phyloP scores from a whole-genome alignment of 306 rosid genomes.

The Cicer judaicum region DNA sequence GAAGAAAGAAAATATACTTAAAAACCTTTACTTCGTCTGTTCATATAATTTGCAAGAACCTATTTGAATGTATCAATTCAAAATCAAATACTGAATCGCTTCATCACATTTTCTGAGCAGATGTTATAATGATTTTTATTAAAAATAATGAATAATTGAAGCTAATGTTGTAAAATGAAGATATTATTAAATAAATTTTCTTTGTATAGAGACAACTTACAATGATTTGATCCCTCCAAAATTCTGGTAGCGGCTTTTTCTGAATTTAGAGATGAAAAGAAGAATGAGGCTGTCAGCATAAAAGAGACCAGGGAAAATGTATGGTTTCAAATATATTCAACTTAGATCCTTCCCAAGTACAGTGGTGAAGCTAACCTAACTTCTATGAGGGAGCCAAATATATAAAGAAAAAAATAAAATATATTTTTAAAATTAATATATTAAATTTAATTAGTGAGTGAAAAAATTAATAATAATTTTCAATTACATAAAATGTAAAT shows the following conservation, averaged over 20 bases:
- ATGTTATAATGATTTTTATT: not conserved
- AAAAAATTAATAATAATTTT: too few relatives aligned
- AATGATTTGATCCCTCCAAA: slow-evolving; percentile 91
- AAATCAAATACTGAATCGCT: slow-evolving; percentile 33
- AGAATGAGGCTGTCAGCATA: slow-evolving; percentile 5
- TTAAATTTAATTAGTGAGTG: too few relatives aligned
- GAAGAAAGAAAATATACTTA: slow-evolving; percentile 40
- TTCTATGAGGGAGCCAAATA: too few relatives aligned
- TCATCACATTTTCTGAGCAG: not conserved
- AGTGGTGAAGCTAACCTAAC: too few relatives aligned
- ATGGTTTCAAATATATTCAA: slow-evolving; percentile 8
- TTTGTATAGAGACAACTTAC: slow-evolving; percentile 60
- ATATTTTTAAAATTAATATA: too few relatives aligned
- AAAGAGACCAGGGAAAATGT: slow-evolving; percentile 5
- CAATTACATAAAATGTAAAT: too few relatives aligned
- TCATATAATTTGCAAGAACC: slow-evolving; percentile 27
- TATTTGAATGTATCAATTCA: slow-evolving; percentile 28
- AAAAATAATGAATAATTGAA: not conserved
- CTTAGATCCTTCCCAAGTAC: slow-evolving; percentile 3
- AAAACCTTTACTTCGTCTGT: slow-evolving; percentile 25
- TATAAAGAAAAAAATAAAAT: too few relatives aligned
- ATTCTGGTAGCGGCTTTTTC: slow-evolving; percentile 93
- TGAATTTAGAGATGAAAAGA: slow-evolving; percentile 53
- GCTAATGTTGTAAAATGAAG: slow-evolving; percentile 4
- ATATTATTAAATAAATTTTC: slow-evolving; percentile 8